These are phyloP conservation scores for Diaporthe nobilis DNA, from an alignment of 2,329 filamentous ascomycete genomes.

Conservation along the genomic window DNA sequence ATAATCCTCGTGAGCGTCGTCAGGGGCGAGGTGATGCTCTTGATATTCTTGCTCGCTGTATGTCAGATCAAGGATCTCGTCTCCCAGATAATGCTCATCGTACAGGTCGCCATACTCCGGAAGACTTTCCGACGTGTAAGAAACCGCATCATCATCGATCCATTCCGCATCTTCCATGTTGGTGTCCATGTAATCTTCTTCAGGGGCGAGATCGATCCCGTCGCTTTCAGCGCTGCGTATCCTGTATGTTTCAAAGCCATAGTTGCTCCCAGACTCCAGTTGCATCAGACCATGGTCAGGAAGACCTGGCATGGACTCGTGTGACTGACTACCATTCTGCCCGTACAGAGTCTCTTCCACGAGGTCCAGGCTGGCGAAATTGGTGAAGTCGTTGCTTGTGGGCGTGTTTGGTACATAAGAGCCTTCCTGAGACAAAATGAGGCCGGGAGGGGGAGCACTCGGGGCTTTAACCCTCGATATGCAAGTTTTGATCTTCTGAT, in stretches of 20 bases:
- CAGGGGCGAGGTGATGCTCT: not conserved
- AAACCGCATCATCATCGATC: not conserved
- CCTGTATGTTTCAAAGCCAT: not conserved
- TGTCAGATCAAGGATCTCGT: not conserved
- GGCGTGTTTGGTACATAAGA: not conserved
- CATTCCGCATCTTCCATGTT: not conserved
- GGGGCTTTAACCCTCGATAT: not conserved
- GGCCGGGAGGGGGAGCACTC: not conserved
- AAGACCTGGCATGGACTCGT: not conserved
- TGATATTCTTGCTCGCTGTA: not conserved
- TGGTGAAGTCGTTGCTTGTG: not conserved
- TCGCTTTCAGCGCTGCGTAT: not conserved
- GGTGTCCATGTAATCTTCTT: not conserved
- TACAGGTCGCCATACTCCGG: not conserved
- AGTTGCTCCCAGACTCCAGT: not conserved
- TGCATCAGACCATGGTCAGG: not conserved
- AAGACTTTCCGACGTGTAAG: not conserved
- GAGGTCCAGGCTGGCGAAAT: not conserved
- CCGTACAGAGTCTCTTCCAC: not conserved
- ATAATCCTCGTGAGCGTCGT: not conserved
- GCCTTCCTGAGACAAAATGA: not conserved
- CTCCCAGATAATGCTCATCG: not conserved
- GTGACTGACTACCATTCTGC: not conserved
- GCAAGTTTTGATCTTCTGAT: constrained; percentile 14
- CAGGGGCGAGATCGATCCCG: not conserved